Evolutionary conservation across 176 grass and related monocot species (phyloP).

Genomic region (Musa itinerans): DNA sequence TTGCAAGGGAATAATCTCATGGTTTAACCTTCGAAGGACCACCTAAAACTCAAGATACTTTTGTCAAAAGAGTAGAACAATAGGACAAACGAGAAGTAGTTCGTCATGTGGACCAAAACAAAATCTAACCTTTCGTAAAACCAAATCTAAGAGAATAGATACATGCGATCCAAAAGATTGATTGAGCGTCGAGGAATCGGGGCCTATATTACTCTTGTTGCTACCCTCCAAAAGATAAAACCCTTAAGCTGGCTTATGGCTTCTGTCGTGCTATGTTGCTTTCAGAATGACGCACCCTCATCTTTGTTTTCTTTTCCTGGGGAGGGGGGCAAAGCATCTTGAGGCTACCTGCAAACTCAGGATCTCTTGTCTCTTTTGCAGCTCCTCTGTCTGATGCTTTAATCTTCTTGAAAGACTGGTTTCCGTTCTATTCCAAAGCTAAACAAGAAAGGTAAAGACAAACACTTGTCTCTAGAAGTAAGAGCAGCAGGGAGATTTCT

Average conservation of each 20-base stretch:
- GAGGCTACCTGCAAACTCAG: neutral
- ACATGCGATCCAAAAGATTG: too few relatives aligned
- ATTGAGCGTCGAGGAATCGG: neutral
- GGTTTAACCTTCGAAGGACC: too few relatives aligned
- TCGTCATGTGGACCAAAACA: neutral
- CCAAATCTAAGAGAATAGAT: too few relatives aligned
- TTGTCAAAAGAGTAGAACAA: too few relatives aligned
- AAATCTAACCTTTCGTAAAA: neutral
- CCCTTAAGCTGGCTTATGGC: too few relatives aligned
- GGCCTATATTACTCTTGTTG: neutral
- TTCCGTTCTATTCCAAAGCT: too few relatives aligned
- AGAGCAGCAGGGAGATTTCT: neutral
- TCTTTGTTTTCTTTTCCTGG: neutral
- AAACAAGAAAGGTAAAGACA: neutral
- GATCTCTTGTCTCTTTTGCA: neutral
- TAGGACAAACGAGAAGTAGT: too few relatives aligned
- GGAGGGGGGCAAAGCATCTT: neutral
- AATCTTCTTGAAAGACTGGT: neutral
- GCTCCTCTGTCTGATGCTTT: neutral
- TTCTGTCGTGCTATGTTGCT: neutral
- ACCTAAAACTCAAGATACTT: too few relatives aligned
- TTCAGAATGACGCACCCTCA: neutral
- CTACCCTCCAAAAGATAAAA: neutral
- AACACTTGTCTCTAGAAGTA: neutral
- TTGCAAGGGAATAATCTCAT: too few relatives aligned